phyloP scores from a whole-genome alignment of 169 alveolate species.

The Plasmodium gaboni region DNA sequence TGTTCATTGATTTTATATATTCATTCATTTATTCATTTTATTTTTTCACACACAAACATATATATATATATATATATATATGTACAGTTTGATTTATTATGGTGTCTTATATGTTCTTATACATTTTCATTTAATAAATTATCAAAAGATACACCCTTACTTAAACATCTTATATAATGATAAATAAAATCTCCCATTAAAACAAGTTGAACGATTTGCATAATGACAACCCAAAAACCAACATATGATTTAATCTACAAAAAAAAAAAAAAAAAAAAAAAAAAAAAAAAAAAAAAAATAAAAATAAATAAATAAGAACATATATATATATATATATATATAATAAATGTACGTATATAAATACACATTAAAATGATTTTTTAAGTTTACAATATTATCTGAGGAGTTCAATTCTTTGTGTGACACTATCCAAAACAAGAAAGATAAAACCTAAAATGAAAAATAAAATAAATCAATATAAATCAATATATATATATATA shows the following conservation, averaged over 20 bases:
- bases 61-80: too few relatives aligned
- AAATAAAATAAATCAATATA: background rate
- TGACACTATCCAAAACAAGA: conserved; percentile 94
- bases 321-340: background rate
- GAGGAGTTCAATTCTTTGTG: conserved; percentile 90
- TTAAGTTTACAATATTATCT: conserved; percentile 76
- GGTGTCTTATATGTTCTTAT: conserved; percentile 35
- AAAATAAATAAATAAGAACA: conserved; percentile 9
- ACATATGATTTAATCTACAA: conserved; percentile 88
- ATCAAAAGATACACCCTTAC: conserved; percentile 90
- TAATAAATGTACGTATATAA: conserved; percentile 2
- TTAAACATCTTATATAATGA: conserved; percentile 91
- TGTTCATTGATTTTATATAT: too few relatives aligned
- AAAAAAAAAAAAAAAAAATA: conserved; percentile 20
- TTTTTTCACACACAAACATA: too few relatives aligned
- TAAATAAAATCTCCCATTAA: conserved; percentile 93
- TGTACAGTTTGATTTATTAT: too few relatives aligned
- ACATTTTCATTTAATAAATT: conserved; percentile 89
- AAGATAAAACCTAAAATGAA: conserved; percentile 85
- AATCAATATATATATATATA: conserved; percentile 5
- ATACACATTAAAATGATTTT: background rate
- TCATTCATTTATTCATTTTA: too few relatives aligned
- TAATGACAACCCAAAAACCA: conserved; percentile 91
- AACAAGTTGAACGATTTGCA: conserved; percentile 89
- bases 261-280: conserved; percentile 17